Evolutionary conservation across 441 rosid genomes (phyloP).

Genomic region (Aleurites moluccanus): DNA sequence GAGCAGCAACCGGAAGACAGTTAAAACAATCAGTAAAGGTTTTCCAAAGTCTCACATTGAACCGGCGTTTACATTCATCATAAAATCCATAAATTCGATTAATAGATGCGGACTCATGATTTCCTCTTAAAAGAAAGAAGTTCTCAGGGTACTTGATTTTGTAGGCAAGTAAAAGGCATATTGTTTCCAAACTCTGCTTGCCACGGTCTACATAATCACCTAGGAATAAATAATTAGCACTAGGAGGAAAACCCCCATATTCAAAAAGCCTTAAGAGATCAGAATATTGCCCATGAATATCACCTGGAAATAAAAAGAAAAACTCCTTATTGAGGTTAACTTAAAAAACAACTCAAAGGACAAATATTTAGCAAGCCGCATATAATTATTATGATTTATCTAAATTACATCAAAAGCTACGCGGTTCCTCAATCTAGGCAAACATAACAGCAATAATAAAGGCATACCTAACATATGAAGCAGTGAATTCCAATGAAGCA

Average conservation of each 20-base stretch:
- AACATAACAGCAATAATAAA: not conserved
- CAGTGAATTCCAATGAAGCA: not conserved
- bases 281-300: slow-evolving; percentile 90
- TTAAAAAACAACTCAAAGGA: not conserved
- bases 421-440: not conserved
- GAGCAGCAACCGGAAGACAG: slow-evolving; percentile 91
- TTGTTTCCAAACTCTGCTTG: slow-evolving; percentile 94
- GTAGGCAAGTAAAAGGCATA: slow-evolving; percentile 87
- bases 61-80: slow-evolving; percentile 90
- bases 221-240: slow-evolving; percentile 78
- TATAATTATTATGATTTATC: not conserved
- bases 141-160: slow-evolving; percentile 93
- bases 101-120: slow-evolving; percentile 95
- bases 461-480: not conserved
- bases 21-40: slow-evolving; percentile 85
- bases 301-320: slow-evolving; percentile 50
- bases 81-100: slow-evolving; percentile 90
- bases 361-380: not conserved
- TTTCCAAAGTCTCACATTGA: slow-evolving; percentile 87
- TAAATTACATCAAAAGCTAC: not conserved
- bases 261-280: slow-evolving; percentile 91
- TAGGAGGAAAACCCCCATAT: slow-evolving; percentile 92
- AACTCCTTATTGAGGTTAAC: not conserved
- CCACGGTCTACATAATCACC: slow-evolving; percentile 98
- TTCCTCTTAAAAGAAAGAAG: slow-evolving; percentile 88